phyloP scores from a whole-genome alignment of 192 early-diverging fungal genomes.

The Backusella liffmaniae region DNA sequence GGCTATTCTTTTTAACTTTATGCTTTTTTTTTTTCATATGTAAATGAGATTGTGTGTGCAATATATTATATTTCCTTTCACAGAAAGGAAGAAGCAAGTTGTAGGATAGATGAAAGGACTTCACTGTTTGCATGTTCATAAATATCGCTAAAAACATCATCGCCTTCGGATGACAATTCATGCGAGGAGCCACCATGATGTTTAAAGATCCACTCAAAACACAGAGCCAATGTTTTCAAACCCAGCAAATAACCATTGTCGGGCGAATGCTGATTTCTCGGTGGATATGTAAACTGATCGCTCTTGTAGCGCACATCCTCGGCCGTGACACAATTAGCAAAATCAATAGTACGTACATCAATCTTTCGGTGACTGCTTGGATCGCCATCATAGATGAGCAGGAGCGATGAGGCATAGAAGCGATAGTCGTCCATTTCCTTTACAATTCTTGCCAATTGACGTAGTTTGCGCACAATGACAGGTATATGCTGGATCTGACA shows the following conservation, averaged over 20 bases:
- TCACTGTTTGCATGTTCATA: conserved; percentile 6
- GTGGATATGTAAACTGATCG: conserved; percentile 40
- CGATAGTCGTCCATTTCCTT: conserved; percentile 79
- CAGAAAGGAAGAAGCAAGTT: neutral
- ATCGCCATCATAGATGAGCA: conserved; percentile 92
- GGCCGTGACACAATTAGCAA: conserved; percentile 83
- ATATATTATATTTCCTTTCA: neutral
- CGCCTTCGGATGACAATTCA: neutral
- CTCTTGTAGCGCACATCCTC: conserved; percentile 29
- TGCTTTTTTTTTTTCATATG: neutral
- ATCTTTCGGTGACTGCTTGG: conserved; percentile 45
- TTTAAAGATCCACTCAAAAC: conserved; percentile 68
- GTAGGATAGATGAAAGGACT: neutral
- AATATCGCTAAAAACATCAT: conserved; percentile 13
- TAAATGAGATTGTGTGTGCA: neutral
- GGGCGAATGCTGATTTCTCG: conserved; percentile 44
- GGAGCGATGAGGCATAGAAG: conserved; percentile 87
- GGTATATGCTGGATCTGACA: conserved; percentile 84
- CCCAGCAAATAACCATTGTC: conserved; percentile 84
- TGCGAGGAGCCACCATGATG: conserved; percentile 22
- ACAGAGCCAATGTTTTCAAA: conserved; percentile 63
- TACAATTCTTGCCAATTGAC: conserved; percentile 73
- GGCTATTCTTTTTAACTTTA: neutral
- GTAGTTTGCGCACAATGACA: conserved; percentile 73
- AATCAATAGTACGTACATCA: conserved; percentile 94